These are phyloP conservation scores for Orbilia javanica DNA, from an alignment of 2,329 filamentous ascomycete genomes.

Conservation along the genomic window DNA sequence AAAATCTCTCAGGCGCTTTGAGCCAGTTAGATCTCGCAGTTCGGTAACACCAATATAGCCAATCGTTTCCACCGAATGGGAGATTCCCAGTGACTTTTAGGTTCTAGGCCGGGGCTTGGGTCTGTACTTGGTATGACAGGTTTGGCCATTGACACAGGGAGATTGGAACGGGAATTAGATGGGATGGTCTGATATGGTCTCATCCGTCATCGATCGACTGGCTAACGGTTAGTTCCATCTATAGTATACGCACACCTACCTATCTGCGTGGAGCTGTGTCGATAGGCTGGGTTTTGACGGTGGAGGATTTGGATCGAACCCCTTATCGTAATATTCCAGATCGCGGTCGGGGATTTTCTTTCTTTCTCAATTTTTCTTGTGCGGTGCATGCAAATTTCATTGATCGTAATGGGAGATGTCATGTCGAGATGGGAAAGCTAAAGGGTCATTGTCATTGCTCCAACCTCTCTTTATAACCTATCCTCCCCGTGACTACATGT, in stretches of 20 bases:
- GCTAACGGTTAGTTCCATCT: neutral
- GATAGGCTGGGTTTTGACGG: neutral
- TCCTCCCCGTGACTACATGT: slow-evolving; percentile 6
- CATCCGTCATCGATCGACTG: slow-evolving; percentile 15
- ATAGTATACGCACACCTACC: too few species aligned
- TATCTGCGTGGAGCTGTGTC: neutral
- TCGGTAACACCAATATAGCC: slow-evolving; percentile 26
- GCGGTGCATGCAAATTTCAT: too few species aligned
- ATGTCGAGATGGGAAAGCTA: neutral
- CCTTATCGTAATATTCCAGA: neutral
- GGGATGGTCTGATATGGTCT: neutral
- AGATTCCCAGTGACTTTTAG: neutral
- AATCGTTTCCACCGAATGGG: slow-evolving; percentile 28
- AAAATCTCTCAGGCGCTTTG: slow-evolving; percentile 4
- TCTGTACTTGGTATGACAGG: slow-evolving; percentile 11
- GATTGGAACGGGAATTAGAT: slow-evolving; percentile 11
- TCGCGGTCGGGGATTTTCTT: slow-evolving; percentile 3
- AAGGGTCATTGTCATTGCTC: slow-evolving; percentile 30
- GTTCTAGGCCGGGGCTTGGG: slow-evolving; percentile 21
- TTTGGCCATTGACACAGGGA: neutral
- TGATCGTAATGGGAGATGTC: neutral
- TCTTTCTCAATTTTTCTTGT: too few species aligned
- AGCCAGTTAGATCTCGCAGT: slow-evolving; percentile 23
- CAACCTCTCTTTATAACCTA: slow-evolving; percentile 24
- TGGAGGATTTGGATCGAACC: neutral